A percentile compares a stretch with the other conserved stretches of the same genome.
Conservation (phyloP, 495 filamentous ascomycete genomes). For the Aspergillus coremiiformis region DNA sequence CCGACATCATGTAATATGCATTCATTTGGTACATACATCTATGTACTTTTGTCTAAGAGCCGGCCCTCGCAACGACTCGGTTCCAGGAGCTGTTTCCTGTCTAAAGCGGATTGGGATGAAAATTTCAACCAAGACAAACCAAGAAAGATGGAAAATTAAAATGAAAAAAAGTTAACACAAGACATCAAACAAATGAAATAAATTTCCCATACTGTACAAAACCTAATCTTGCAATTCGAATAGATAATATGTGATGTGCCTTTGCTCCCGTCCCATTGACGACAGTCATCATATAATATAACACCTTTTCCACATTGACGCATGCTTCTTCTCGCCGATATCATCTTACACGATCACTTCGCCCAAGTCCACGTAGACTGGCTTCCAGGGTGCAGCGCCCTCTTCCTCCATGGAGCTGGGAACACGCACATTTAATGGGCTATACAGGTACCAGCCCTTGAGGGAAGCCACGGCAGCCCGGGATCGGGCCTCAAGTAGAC, state of each 20-base stretch:
- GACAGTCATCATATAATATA: slow-evolving; percentile 15
- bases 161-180: slow-evolving; percentile 19
- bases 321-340: slow-evolving; percentile 3
- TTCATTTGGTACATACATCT: slow-evolving; percentile 23
- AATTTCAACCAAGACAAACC: not conserved
- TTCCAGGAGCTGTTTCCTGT: not conserved
- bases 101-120: slow-evolving; percentile 9
- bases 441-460: slow-evolving; percentile 94
- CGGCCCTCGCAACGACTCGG: slow-evolving; percentile 1
- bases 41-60: slow-evolving; percentile 22
- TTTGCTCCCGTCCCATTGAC: slow-evolving; percentile 2
- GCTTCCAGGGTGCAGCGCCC: slow-evolving; percentile 61
- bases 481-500: slow-evolving; percentile 65
- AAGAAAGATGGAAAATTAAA: slow-evolving; percentile 14
- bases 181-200: slow-evolving; percentile 34
- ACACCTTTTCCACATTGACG: slow-evolving; percentile 10
- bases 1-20: slow-evolving; percentile 14
- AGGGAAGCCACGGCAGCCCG: slow-evolving; percentile 75
- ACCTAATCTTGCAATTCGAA: slow-evolving; percentile 30
- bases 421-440: slow-evolving; percentile 60
- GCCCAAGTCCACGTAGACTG: slow-evolving; percentile 80
- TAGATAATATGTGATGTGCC: slow-evolving; percentile 13
- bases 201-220: slow-evolving; percentile 41
- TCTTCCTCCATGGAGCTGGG: slow-evolving; percentile 74
- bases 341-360: slow-evolving; percentile 68